Percentiles rank a stretch among this genome's conserved stretches.
phyloP scores from a whole-genome alignment of 2,329 filamentous ascomycete species.

The Pseudogymnoascus sp. region DNA sequence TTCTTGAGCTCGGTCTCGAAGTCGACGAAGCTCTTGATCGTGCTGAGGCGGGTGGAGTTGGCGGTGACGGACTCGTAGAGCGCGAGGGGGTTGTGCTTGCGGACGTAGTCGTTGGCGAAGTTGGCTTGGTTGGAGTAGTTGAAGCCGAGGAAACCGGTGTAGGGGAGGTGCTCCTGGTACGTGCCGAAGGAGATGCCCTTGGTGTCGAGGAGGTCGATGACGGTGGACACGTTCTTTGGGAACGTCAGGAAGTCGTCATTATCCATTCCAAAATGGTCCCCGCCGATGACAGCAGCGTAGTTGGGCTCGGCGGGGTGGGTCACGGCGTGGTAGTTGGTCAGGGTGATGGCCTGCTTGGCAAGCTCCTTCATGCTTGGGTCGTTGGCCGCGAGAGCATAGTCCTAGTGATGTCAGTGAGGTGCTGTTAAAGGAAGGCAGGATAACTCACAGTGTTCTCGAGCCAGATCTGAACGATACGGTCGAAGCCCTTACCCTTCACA shows the following conservation, averaged over 20 bases:
- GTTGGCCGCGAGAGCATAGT: constrained; percentile 22
- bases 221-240: constrained; percentile 37
- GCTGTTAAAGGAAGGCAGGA: constrained; percentile 1
- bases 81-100: constrained; percentile 54
- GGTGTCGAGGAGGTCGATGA: constrained; percentile 44
- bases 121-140: constrained; percentile 48
- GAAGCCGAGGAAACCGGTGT: constrained; percentile 39
- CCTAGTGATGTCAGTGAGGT: background rate
- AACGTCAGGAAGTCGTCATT: constrained; percentile 46
- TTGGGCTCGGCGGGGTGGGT: constrained; percentile 58
- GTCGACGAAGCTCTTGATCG: constrained; percentile 55
- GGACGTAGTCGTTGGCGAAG: constrained; percentile 54
- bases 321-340: constrained; percentile 47
- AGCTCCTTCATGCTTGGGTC: constrained; percentile 40
- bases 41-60: constrained; percentile 44
- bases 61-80: constrained; percentile 49
- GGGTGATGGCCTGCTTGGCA: constrained; percentile 47
- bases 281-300: constrained; percentile 52
- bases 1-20: constrained; percentile 53
- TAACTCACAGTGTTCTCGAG: constrained; percentile 48
- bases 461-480: constrained; percentile 56
- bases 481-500: constrained; percentile 50
- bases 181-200: constrained; percentile 43
- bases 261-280: constrained; percentile 49
- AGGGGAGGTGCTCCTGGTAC: constrained; percentile 50